Evolutionary conservation across 495 filamentous ascomycete genomes (phyloP), one percentile per base, ranked within the genome.

Genomic region (Jackrogersella multiformis): DNA sequence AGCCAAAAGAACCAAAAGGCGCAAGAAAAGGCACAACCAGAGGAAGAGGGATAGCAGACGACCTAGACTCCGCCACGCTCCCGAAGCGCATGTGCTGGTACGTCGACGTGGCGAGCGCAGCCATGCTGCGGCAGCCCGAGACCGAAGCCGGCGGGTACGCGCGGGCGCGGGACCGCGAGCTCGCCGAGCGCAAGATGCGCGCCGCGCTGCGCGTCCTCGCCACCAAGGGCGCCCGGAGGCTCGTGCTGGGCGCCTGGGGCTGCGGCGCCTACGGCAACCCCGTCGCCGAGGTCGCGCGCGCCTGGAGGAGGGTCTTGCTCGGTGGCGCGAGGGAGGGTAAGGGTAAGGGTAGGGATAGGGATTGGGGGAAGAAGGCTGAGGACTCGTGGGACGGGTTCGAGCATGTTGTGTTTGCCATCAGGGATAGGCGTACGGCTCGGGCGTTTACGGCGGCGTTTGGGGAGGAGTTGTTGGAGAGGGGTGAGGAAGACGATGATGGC

Each of bases 201-300:
- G 59, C 82, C n/a, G 81, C 86, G 10, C 77, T 92, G 53, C 81
- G 87, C 8, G 74, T 88, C 20, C 82, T 87, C 51, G 82, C 74
- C 9, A 52, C 75, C 16, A 84, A 85, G 32, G 80, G 78, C 1
- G 82, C 86, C 63, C 71, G 73, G 10, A 77, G 74, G 66, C 69
- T 92, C 9, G 84, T 92, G 20, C 77, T 93, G 1, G 88, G 89
- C 0, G 88, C 89, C 0, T 77, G 90, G 74, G 90, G 90, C 1
- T 91, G 89, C 70, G 89, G 89, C 4, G 88, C 81, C 0, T 90
- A 89, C 72, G 76, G 72, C 0, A 90, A 92, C 67, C 90, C 90
- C 7, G 78, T 80, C 1, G 73, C 77, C 16, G 86, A 86, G 69
- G 83, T 92, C n/a, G 87, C 88, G 26, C 48, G 79, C 28, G 86